Percentiles rank a stretch among this genome's conserved stretches.
Conservation (phyloP, 306 rosid genomes). For the Parietaria judaica region DNA sequence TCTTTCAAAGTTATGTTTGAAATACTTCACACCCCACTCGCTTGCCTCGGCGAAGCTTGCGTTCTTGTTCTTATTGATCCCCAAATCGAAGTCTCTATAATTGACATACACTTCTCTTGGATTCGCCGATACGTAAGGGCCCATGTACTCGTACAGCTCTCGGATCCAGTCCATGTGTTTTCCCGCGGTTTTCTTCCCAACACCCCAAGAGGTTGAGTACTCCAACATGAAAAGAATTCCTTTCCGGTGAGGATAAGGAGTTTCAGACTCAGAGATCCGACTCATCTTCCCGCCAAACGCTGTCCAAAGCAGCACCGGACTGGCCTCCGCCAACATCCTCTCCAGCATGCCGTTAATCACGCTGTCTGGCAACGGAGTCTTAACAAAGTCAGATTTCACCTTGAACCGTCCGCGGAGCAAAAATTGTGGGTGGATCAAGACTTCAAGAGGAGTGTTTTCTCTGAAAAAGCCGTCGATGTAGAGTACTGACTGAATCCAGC, state of each 20-base stretch:
- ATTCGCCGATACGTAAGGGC: constrained; percentile 22
- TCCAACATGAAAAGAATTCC: constrained; percentile 19
- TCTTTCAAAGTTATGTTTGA: constrained; percentile 38
- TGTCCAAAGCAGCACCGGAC: constrained; percentile 17
- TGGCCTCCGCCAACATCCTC: constrained; percentile 13
- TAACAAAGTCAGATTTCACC: constrained; percentile 23
- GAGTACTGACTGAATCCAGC: constrained; percentile 26
- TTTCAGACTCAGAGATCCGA: constrained; percentile 17
- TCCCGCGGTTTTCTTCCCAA: neutral
- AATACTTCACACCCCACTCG: constrained; percentile 36
- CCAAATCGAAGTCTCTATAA: constrained; percentile 26
- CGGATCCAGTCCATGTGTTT: constrained; percentile 16
- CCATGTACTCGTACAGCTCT: constrained; percentile 16
- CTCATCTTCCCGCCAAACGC: constrained; percentile 28
- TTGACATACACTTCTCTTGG: constrained; percentile 22
- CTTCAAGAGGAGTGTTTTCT: constrained; percentile 2
- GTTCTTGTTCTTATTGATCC: constrained; percentile 30
- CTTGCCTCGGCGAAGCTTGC: constrained; percentile 32
- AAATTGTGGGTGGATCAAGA: constrained; percentile 33
- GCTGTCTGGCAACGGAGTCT: constrained; percentile 18
- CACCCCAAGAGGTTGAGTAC: constrained; percentile 19
- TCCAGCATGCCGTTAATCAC: constrained; percentile 18
- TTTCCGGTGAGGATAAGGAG: constrained; percentile 22
- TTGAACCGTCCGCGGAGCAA: constrained; percentile 19
- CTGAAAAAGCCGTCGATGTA: constrained; percentile 21